A percentile compares a stretch with the other conserved stretches of the same genome.
phyloP scores from a whole-genome alignment of 495 filamentous ascomycete genomes.

The Aspergillus taichungensis region DNA sequence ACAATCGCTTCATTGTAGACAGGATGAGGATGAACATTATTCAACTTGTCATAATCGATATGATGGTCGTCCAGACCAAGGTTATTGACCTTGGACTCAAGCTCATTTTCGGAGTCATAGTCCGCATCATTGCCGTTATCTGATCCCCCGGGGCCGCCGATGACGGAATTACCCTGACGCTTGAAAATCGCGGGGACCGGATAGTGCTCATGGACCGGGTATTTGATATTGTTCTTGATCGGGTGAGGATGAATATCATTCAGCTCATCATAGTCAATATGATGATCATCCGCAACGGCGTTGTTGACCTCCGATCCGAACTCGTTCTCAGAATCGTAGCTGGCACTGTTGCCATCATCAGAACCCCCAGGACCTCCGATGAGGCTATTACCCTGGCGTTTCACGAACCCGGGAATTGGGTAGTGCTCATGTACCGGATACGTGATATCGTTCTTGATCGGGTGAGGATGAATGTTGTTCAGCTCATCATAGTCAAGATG shows the following conservation, averaged over 20 bases:
- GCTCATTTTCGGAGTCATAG: neutral
- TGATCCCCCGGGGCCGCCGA: slow-evolving; percentile 4
- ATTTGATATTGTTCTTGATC: neutral
- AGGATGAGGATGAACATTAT: neutral
- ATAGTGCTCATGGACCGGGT: neutral
- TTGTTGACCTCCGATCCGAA: neutral
- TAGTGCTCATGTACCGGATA: neutral
- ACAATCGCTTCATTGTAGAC: slow-evolving; percentile 6
- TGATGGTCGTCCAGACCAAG: slow-evolving; percentile 5
- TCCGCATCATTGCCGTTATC: slow-evolving; percentile 5
- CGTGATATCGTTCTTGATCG: neutral
- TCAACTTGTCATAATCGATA: neutral
- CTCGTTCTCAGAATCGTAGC: neutral
- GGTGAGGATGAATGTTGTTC: neutral
- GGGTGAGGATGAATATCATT: neutral
- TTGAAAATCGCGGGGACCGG: no score
- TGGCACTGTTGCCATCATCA: slow-evolving; percentile 4
- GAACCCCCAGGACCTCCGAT: slow-evolving; percentile 6
- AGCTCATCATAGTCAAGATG: neutral
- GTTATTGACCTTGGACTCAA: neutral
- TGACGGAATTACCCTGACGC: neutral
- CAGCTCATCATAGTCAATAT: neutral
- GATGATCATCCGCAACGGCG: neutral
- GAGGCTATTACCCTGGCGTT: neutral
- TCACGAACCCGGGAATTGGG: no score